Conservation (phyloP, 495 filamentous ascomycete genomes). For the Bathelium albidoporum region DNA sequence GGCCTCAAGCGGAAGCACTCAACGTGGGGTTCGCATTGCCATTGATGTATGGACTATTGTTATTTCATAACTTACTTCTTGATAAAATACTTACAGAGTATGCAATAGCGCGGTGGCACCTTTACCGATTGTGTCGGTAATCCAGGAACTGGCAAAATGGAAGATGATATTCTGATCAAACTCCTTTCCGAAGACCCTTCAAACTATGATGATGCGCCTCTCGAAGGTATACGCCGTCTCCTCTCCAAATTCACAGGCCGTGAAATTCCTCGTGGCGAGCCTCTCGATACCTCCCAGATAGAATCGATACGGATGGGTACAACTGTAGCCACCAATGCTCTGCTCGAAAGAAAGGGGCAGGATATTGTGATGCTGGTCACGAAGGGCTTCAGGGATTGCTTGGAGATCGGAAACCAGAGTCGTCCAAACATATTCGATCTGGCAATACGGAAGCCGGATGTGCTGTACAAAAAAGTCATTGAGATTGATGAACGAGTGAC, state of each 20-base stretch:
- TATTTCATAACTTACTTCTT: not conserved
- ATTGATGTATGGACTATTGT: constrained; percentile 25
- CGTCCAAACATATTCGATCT: constrained; percentile 39
- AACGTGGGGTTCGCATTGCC: constrained; percentile 32
- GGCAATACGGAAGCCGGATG: constrained; percentile 37
- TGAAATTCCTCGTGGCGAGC: constrained; percentile 68
- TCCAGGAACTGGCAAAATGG: constrained; percentile 41
- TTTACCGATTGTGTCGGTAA: constrained; percentile 52
- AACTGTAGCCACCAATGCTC: constrained; percentile 40
- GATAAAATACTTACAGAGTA: constrained; percentile 3
- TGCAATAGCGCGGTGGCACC: constrained; percentile 46
- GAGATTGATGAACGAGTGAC: constrained; percentile 43
- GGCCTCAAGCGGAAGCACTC: constrained; percentile 13
- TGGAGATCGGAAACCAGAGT: constrained; percentile 52
- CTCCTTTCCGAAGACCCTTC: constrained; percentile 40
- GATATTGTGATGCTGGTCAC: constrained; percentile 85
- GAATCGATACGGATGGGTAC: constrained; percentile 43
- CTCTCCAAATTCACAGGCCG: constrained; percentile 67
- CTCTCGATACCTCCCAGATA: constrained; percentile 75
- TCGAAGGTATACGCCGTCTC: constrained; percentile 74
- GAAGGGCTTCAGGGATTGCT: constrained; percentile 84
- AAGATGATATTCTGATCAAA: constrained; percentile 41
- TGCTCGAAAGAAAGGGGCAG: constrained; percentile 91
- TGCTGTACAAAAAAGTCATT: constrained; percentile 36
- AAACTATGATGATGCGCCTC: constrained; percentile 43